Base-by-base conservation (phyloP, 441 rosid species). In the Adansonia rubrostipa region DNA sequence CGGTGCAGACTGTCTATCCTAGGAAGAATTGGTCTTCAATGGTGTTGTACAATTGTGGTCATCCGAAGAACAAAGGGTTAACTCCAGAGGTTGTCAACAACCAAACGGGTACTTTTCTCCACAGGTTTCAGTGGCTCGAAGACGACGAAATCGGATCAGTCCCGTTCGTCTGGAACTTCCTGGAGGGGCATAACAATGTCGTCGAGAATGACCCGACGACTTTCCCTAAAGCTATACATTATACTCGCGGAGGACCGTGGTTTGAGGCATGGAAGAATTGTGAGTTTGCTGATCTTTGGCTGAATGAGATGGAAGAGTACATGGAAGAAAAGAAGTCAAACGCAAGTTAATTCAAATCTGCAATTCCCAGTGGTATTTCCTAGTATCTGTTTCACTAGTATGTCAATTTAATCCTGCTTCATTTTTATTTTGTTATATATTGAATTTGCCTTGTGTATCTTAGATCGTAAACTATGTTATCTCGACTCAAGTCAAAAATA, bases 11-110 rank as follows among this genome's bases (percentile, higher is more conserved):
- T 1, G 95, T 91, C 24, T 96, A 96, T 82, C 99, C 97, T 0
- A 89, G 99, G 85, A 96, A 96, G 92, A 96, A 96, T 64, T 96
- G 99, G 99, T 96, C 99, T 5, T 96, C 99, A 0, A 96, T 96
- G 99, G 99, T 96, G 65, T 81, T 96, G 74, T 96, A 96, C 83
- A 96, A 96, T 9, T 96, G 99, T 77, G 91, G 93, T 4, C 99
- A 96, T 71, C 97, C 93, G 0, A 96, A 96, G 83, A 96, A 94
- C 92, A 92, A 85, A 88, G 83, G 79, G 0, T 73, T 96, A 81
- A 89, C 81, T 3, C 79, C 74, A 14, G 79, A 77, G 74, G 68
- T 44, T 58, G 79, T 77, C 14, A 77, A 69, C 79, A 67, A 61
- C 6, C 79, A 77, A 69, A 77, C 79, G 0, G 79, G 79, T 44